Conservation (phyloP, 768 basidiomycete species). For the Dictyophora rubrovolvata region DNA sequence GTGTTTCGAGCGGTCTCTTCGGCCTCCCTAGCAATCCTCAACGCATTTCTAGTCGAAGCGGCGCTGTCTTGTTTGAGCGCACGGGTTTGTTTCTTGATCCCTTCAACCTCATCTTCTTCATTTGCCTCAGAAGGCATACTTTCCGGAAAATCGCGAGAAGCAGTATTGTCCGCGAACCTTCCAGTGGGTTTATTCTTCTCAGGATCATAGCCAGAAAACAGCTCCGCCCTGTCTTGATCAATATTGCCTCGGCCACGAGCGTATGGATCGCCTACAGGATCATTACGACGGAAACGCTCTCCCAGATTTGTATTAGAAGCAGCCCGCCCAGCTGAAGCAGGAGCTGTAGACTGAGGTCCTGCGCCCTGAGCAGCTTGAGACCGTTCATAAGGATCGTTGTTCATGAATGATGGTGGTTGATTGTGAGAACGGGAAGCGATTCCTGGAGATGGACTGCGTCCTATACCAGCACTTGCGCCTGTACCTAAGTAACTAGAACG, state of each 20-base stretch:
- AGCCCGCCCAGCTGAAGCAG: not conserved
- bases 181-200: constrained; percentile 43
- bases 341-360: constrained; percentile 3
- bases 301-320: not conserved
- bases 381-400: constrained; percentile 41
- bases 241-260: constrained; percentile 49
- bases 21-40: constrained; percentile 88
- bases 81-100: constrained; percentile 86
- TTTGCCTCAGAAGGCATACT: constrained; percentile 52
- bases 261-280: constrained; percentile 53
- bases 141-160: constrained; percentile 19
- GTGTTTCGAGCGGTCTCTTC: constrained; percentile 92
- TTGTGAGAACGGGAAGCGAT: constrained; percentile 39
- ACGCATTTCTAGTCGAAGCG: constrained; percentile 80
- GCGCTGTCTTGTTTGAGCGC: constrained; percentile 89
- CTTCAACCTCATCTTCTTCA: constrained; percentile 83
- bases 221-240: constrained; percentile 58
- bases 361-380: constrained; percentile 11
- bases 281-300: constrained; percentile 29
- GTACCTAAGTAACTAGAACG: constrained; percentile 20
- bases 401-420: constrained; percentile 17
- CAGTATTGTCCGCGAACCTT: constrained; percentile 55
- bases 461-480: constrained; percentile 19
- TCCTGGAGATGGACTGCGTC: constrained; percentile 28
- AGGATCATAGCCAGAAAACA: constrained; percentile 68